Base-by-base conservation (phyloP, 345 rosid genomes). In the Populus deltoides region DNA sequence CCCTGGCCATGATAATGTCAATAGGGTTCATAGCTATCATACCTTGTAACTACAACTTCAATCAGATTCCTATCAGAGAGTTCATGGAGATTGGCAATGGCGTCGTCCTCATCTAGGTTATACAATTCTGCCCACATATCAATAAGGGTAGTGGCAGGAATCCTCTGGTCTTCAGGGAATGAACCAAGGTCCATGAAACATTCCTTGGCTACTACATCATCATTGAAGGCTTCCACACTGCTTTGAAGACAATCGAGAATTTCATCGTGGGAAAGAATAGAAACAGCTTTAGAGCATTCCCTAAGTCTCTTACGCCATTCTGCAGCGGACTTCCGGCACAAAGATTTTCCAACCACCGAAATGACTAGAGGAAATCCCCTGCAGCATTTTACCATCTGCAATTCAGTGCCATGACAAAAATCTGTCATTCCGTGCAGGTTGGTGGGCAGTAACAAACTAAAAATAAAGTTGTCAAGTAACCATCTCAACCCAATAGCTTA, bases 161-260 rank as follows among this genome's bases (percentile, higher is more conserved):
- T 74, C 39, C 20, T 63, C 8, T 70, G 75, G 65, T 75, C 85
- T 72, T 78, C 85, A 6, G 81, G 85, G 35, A 82, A 82, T 51
- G 75, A 63, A 63, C 85, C 81, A 3, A 82, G 76, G 66, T 82
- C 85, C 81, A 74, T 78, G 73, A 36, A 82, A 70, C 85, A 82
- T 73, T 78, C 79, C 72, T 75, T 82, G 51, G 39, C 61, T 51
- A 6, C 53, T 29, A 35, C 35, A 22, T 70, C 70, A 41, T 79
- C 38, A 41, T 78, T 61, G 59, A 82, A 67, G 59, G 77, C 82
- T 39, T 82, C 85, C 22, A 82, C 49, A n/a, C 82, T 82, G 22
- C 35, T 79, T 79, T 75, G 73, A 36, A 82, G 77, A 72, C 85
- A 75, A 7, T 79, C 10, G 57, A 78, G 77, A 63, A 82, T 25